These are phyloP conservation scores for Pseudogymnoascus sp. DNA, from an alignment of 2,329 filamentous ascomycete species.

Conservation along the genomic window DNA sequence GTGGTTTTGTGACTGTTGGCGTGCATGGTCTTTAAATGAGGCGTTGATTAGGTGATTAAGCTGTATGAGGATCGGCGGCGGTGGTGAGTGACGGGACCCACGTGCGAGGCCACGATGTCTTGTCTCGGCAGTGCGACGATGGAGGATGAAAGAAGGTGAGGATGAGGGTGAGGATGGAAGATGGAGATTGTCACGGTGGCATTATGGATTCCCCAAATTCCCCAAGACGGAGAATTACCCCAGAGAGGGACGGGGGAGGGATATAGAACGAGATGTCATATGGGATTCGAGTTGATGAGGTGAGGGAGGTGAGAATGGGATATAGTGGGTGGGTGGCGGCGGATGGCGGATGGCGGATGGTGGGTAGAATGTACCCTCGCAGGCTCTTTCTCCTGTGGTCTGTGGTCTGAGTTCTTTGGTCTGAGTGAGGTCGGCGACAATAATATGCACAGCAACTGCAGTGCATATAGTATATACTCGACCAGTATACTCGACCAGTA, in stretches of 20 bases:
- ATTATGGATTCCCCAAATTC: not conserved
- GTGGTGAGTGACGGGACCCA: not conserved
- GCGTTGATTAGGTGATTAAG: not conserved
- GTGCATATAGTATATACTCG: too few species aligned
- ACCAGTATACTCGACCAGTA: too few species aligned
- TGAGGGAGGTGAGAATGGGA: too few species aligned
- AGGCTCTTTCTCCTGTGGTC: too few species aligned
- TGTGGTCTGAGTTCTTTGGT: too few species aligned
- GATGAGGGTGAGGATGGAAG: not conserved
- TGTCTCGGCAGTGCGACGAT: not conserved
- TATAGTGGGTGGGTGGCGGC: too few species aligned
- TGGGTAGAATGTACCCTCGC: too few species aligned
- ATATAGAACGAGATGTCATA: not conserved
- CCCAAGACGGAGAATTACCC: not conserved
- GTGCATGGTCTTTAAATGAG: not conserved
- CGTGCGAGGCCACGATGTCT: not conserved
- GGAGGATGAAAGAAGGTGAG: not conserved
- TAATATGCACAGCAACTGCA: not conserved
- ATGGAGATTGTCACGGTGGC: not conserved
- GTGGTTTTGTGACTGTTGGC: not conserved
- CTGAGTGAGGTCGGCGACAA: not conserved
- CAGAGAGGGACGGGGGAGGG: not conserved
- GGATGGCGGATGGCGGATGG: too few species aligned
- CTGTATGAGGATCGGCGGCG: conserved; percentile 3
- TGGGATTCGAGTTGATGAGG: not conserved